Conservation (phyloP, 1,284 basidiomycete genomes). For the Fomitopsis palustris region DNA sequence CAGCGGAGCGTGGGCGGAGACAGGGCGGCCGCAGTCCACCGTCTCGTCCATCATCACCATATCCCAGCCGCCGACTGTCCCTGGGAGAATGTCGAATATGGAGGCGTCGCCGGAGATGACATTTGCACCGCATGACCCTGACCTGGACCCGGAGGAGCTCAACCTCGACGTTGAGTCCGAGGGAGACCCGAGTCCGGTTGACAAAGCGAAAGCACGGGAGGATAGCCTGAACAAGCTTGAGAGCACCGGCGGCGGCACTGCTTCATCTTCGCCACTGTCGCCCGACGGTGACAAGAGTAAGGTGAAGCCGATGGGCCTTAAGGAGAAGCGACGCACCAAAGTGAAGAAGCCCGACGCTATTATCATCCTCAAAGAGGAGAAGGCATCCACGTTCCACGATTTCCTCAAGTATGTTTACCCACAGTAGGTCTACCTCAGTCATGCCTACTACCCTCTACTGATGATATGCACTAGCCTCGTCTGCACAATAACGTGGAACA, state of each 20-base stretch:
- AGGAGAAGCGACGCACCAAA: conserved; percentile 11
- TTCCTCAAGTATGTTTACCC: conserved; percentile 86
- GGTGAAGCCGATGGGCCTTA: background rate
- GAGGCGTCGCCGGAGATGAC: conserved; percentile 50
- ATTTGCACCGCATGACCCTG: conserved; percentile 53
- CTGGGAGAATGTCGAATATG: conserved; percentile 39
- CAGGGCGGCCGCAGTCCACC: conserved; percentile 56
- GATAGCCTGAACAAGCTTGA: conserved; percentile 32
- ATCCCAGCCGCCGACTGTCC: conserved; percentile 61
- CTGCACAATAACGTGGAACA: conserved; percentile 91
- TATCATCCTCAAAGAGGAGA: conserved; percentile 80
- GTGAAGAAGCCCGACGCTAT: conserved; percentile 63
- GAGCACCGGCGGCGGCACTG: conserved; percentile 11
- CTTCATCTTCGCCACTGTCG: conserved; percentile 10
- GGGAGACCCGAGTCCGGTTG: conserved; percentile 24
- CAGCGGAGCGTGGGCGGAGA: conserved; percentile 78
- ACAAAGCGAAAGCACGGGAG: conserved; percentile 29
- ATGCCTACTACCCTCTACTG: background rate
- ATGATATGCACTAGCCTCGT: conserved; percentile 51
- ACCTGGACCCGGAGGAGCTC: conserved; percentile 41
- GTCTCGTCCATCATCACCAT: conserved; percentile 81
- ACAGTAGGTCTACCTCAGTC: conserved; percentile 55
- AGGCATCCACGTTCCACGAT: conserved; percentile 79
- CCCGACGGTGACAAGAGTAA: conserved; percentile 9
- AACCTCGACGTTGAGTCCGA: conserved; percentile 39